Conservation (phyloP, 2,329 filamentous ascomycete genomes). For the Calonectria fujianensis region DNA sequence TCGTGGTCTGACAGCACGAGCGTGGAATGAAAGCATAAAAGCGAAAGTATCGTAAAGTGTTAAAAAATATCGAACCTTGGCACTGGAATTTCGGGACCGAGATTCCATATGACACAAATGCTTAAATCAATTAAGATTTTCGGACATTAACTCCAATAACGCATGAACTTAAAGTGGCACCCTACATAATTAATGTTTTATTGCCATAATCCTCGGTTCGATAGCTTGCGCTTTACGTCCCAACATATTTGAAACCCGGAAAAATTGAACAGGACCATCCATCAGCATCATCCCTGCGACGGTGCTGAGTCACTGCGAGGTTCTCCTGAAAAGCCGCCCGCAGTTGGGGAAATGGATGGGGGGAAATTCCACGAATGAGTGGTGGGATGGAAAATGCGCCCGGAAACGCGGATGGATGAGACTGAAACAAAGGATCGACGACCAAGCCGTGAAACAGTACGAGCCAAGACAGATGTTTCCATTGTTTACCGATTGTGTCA, state of each 20-base stretch:
- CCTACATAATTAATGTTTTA: not conserved
- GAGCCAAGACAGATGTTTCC: not conserved
- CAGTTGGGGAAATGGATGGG: not conserved
- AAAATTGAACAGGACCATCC: not conserved
- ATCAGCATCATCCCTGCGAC: not conserved
- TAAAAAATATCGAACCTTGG: not conserved
- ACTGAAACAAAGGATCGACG: not conserved
- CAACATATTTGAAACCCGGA: not conserved
- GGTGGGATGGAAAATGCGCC: not conserved
- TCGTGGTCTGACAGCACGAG: not conserved
- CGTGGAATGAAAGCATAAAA: not conserved
- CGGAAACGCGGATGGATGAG: not conserved
- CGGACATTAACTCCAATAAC: not conserved
- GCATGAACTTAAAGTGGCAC: not conserved
- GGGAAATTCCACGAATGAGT: not conserved
- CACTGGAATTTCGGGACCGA: not conserved
- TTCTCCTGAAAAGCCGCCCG: not conserved
- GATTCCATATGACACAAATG: not conserved
- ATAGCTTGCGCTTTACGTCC: not conserved
- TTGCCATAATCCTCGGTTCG: not conserved
- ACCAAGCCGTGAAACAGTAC: not conserved
- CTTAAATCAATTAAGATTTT: constrained; percentile 3
- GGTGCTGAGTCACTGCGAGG: not conserved
- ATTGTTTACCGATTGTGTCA: not conserved
- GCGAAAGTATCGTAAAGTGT: not conserved